Percentiles rank a stretch among this genome's conserved stretches.
Conservation (phyloP, 805 yeast genomes). For the Yarrowia alimentaria region DNA sequence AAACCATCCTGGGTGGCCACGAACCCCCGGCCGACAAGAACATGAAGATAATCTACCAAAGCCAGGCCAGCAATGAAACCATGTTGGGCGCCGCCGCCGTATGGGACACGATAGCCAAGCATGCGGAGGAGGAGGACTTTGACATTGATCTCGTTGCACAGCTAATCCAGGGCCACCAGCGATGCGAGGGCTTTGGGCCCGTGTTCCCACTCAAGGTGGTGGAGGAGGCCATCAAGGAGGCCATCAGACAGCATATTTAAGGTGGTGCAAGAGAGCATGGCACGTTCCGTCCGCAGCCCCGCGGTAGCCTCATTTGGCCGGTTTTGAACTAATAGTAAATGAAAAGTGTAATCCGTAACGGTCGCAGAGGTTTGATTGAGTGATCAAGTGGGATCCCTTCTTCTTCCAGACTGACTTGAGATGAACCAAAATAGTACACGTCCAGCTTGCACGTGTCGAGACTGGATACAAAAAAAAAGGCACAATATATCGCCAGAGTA, state of each 20-base stretch:
- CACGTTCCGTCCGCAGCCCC: too few species aligned
- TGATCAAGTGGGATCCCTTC: too few species aligned
- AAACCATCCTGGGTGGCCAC: slow-evolving; percentile 28
- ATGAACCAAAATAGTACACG: too few species aligned
- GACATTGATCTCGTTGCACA: slow-evolving; percentile 39
- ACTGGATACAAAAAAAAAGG: too few species aligned
- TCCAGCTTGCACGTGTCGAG: too few species aligned
- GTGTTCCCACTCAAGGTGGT: slow-evolving; percentile 34
- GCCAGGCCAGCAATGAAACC: slow-evolving; percentile 43
- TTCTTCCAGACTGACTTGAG: too few species aligned
- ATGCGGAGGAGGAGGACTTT: slow-evolving; percentile 35
- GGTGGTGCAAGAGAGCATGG: too few species aligned
- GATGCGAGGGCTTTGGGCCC: slow-evolving; percentile 75
- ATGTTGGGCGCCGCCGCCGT: slow-evolving; percentile 72
- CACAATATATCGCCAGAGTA: too few species aligned
- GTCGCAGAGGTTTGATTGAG: too few species aligned
- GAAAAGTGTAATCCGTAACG: too few species aligned
- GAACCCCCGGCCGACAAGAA: slow-evolving; percentile 30
- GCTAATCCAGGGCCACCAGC: slow-evolving; percentile 60
- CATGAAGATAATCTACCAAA: slow-evolving; percentile 31
- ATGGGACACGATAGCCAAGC: slow-evolving; percentile 71
- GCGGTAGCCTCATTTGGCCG: too few species aligned
- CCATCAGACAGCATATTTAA: slow-evolving; percentile 22
- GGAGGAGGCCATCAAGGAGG: slow-evolving; percentile 32
- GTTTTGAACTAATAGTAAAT: too few species aligned